phyloP scores from a whole-genome alignment of 441 rosid genomes.

The Melastoma candidum region DNA sequence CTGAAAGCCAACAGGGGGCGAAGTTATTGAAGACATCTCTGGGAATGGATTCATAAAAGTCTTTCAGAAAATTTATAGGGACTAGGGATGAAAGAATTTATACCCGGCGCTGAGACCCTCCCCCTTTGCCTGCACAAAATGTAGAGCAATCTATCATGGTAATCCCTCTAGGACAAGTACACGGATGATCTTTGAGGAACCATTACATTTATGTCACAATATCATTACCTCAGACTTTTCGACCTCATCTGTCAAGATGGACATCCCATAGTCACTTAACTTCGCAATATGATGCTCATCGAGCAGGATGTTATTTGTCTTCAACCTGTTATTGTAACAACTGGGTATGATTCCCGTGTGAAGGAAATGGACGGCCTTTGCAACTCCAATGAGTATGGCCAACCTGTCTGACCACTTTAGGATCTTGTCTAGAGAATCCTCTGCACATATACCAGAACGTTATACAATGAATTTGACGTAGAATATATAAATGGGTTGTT shows the following conservation, averaged over 20 bases:
- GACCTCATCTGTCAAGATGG: constrained; percentile 50
- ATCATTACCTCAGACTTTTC: constrained; percentile 57
- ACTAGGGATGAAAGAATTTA: constrained; percentile 4
- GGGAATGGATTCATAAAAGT: too few species aligned
- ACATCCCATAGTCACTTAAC: constrained; percentile 88
- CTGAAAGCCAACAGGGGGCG: too few species aligned
- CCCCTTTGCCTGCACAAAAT: constrained; percentile 43
- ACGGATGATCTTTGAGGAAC: not conserved
- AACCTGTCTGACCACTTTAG: constrained; percentile 82
- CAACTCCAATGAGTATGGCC: constrained; percentile 67
- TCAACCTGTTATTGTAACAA: constrained; percentile 57
- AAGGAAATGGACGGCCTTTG: constrained; percentile 93
- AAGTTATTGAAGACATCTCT: too few species aligned
- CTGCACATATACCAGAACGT: constrained; percentile 26
- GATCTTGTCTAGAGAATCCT: constrained; percentile 53
- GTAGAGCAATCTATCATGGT: constrained; percentile 12
- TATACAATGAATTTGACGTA: not conserved
- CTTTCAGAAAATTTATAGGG: not conserved
- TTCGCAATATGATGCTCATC: constrained; percentile 81
- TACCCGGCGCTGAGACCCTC: constrained; percentile 50
- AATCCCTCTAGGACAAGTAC: not conserved
- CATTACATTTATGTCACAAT: constrained; percentile 3
- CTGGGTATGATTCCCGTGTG: constrained; percentile 86
- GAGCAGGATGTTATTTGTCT: constrained; percentile 70
- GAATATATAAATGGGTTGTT: too few species aligned